These are phyloP conservation scores for Mycena rebaudengoi DNA, from an alignment of 768 basidiomycete genomes.

Conservation along the genomic window DNA sequence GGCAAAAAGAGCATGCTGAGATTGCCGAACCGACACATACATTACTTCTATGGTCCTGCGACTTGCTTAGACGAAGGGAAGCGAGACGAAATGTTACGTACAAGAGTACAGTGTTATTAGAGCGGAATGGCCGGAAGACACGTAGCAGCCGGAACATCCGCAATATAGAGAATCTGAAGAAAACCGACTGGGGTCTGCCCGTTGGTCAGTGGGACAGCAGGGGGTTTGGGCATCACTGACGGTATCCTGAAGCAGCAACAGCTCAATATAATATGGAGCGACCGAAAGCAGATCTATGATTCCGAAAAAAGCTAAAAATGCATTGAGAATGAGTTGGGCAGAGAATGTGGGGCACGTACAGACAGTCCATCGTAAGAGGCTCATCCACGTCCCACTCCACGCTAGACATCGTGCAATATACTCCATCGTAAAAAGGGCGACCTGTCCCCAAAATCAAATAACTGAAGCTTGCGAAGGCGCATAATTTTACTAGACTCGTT, in stretches of 20 bases:
- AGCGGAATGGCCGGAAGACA: conserved; percentile 90
- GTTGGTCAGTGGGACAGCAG: neutral
- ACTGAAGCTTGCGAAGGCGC: neutral
- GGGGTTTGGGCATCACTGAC: conserved; percentile 50
- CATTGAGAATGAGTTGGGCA: conserved; percentile 21
- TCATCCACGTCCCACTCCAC: conserved; percentile 75
- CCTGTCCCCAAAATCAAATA: conserved; percentile 34
- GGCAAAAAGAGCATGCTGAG: conserved; percentile 87
- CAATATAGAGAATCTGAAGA: conserved; percentile 92
- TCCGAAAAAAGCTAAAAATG: conserved; percentile 75
- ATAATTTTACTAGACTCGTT: conserved; percentile 59
- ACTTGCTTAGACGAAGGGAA: conserved; percentile 1
- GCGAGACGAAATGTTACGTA: conserved; percentile 45
- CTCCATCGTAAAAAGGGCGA: conserved; percentile 88
- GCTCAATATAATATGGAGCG: conserved; percentile 88
- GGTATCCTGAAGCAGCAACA: conserved; percentile 85
- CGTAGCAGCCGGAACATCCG: conserved; percentile 89
- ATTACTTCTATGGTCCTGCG: conserved; percentile 88
- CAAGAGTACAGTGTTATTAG: conserved; percentile 85
- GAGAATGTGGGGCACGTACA: conserved; percentile 53
- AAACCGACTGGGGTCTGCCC: conserved; percentile 62
- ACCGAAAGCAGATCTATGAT: conserved; percentile 88
- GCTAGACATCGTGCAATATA: conserved; percentile 77
- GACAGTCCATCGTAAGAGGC: conserved; percentile 69
- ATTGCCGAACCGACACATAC: conserved; percentile 87